Base-by-base conservation (phyloP, 495 filamentous ascomycete genomes). In the Penicillium roqueforti region DNA sequence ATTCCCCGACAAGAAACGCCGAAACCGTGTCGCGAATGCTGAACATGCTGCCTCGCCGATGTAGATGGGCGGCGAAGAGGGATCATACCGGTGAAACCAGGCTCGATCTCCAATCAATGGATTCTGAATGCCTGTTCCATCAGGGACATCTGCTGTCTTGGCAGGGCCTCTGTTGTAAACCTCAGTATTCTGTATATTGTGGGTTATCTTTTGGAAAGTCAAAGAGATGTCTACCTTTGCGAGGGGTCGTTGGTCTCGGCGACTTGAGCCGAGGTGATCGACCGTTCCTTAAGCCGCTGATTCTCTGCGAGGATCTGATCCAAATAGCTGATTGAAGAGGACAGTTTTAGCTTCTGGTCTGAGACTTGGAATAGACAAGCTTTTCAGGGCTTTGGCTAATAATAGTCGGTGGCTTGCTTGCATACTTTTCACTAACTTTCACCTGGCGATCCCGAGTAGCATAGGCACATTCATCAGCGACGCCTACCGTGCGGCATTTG, bases 41-140 rank as follows among this genome's bases (percentile, higher is more conserved):
- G 75, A 74, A 38, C 73, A 75, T 23, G 73, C 73, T 22, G 72
- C 75, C 60, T 77, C 73, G 29, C 73, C 69, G 40, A 76, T 67
- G 41, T 73, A 75, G 31, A 77, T 72, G 14, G 74, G 74, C n/a
- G 72, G 73, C 40, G 68, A 67, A 0, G 73, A 70, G 1, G 73
- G 65, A 47, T 74, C 70, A 46, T 77, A 72, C 19, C 65, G 63
- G 42, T 76, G 70, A 52, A 76, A 74, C 74, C 73, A 76, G 26
- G 72, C 72, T 6, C 70, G 65, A 38, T 75, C 73, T 16, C 72
- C 72, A 32, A 73, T 74, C 8, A 76, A 34, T 0, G 70, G 73
- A 39, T 76, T 74, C 45, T 68, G 66, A 31, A 70, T 66, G 28
- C 67, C 67, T 9, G 69, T 69, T 34, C 68, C 66, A 47, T 74